Conservation (phyloP, 257 asterid genomes). For the Misopates orontium region DNA sequence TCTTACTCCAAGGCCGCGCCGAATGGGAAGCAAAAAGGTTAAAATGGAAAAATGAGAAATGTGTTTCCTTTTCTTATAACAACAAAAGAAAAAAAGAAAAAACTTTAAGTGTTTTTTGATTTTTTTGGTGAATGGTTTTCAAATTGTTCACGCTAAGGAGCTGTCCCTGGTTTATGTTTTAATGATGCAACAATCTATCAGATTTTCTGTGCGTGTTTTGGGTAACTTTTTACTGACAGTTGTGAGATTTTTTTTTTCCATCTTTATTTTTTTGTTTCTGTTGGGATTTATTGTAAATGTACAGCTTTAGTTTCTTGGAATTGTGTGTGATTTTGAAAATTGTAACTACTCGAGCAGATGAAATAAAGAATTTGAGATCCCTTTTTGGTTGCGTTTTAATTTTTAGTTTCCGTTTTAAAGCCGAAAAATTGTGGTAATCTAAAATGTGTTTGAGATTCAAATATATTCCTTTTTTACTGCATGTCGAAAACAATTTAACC, state of each 20-base stretch:
- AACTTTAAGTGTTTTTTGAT: not conserved
- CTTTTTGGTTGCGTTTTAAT: too few species aligned
- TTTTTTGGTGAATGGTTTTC: conserved; percentile 32
- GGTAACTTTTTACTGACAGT: conserved; percentile 1
- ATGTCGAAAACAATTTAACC: too few species aligned
- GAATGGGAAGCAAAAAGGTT: conserved; percentile 8
- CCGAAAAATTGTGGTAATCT: too few species aligned
- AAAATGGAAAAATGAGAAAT: not conserved
- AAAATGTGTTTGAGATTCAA: too few species aligned
- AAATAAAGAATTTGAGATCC: too few species aligned
- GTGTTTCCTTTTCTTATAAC: not conserved
- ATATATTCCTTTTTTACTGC: too few species aligned
- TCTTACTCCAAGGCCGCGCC: conserved; percentile 33
- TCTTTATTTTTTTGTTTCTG: not conserved
- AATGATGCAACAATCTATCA: not conserved
- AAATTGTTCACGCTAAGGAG: conserved; percentile 60
- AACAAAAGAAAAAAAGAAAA: too few species aligned
- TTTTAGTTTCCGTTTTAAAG: too few species aligned
- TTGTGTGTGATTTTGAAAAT: not conserved
- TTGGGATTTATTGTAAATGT: not conserved
- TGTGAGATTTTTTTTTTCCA: not conserved
- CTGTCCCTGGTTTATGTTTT: conserved; percentile 42
- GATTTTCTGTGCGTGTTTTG: conserved; percentile 13
- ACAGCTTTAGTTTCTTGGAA: conserved; percentile 11
- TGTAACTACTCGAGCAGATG: not conserved